Evolutionary conservation across 2,329 filamentous ascomycete species (phyloP).

Genomic region (Diaporthe citriasiana): DNA sequence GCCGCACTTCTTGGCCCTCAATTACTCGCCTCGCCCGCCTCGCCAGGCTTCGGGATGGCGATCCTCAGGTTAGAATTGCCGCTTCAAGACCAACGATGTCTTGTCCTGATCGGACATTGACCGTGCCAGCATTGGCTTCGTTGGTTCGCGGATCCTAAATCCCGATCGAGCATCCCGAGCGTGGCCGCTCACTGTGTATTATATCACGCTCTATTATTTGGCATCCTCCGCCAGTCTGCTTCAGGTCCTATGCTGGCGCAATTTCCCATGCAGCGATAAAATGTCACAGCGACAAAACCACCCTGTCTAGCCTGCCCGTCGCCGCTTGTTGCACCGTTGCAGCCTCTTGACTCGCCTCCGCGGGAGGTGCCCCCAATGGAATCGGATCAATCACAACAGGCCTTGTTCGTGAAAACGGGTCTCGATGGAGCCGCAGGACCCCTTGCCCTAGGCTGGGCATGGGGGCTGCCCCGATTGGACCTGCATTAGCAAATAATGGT

Average conservation of each 20-base stretch:
- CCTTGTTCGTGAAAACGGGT: slow-evolving; percentile 37
- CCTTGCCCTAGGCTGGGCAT: slow-evolving; percentile 31
- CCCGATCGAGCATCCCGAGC: slow-evolving; percentile 19
- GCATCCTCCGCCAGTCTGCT: slow-evolving; percentile 4
- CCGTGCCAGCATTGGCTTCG: slow-evolving; percentile 30
- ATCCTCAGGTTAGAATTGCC: slow-evolving; percentile 30
- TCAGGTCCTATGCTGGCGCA: slow-evolving; percentile 16
- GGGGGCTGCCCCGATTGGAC: slow-evolving; percentile 41
- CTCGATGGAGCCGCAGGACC: slow-evolving; percentile 37
- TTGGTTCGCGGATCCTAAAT: slow-evolving; percentile 29
- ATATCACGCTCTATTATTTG: slow-evolving; percentile 30
- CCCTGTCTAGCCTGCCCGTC: slow-evolving; percentile 6
- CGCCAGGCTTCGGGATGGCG: slow-evolving; percentile 15
- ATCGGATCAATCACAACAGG: slow-evolving; percentile 34
- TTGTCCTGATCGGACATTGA: slow-evolving; percentile 37
- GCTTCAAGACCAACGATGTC: slow-evolving; percentile 25
- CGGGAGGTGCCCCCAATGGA: slow-evolving; percentile 25
- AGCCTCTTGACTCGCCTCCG: slow-evolving; percentile 31
- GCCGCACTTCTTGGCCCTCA: slow-evolving; percentile 22
- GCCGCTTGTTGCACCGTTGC: slow-evolving; percentile 9
- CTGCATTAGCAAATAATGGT: slow-evolving; percentile 40
- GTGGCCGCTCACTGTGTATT: slow-evolving; percentile 2
- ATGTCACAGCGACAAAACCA: slow-evolving; percentile 31
- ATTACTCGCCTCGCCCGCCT: slow-evolving; percentile 31
- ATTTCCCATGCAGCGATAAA: slow-evolving; percentile 37